Evolutionary conservation across 331 rosid genomes (phyloP).

Genomic region (Malus hybrid): DNA sequence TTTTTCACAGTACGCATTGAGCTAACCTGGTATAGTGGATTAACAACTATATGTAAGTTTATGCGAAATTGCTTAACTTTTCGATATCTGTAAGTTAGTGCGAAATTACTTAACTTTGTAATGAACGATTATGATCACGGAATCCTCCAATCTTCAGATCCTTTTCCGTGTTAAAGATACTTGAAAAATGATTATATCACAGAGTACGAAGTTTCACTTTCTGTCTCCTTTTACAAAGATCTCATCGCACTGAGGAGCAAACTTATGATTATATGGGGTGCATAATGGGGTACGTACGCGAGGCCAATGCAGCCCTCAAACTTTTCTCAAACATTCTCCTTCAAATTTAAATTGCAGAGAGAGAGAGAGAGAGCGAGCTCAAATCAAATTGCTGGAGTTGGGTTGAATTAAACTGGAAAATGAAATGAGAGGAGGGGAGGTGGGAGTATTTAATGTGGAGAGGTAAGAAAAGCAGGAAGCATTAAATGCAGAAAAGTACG

Average conservation of each 20-base stretch:
- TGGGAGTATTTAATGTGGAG: constrained; percentile 24
- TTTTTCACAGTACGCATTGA: too few relatives aligned
- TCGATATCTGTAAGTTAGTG: too few relatives aligned
- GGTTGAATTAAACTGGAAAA: background rate
- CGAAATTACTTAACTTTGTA: too few relatives aligned
- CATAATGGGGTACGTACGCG: background rate
- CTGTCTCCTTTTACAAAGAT: background rate
- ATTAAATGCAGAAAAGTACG: constrained; percentile 39
- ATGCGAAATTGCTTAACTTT: too few relatives aligned
- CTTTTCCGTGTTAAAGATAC: too few relatives aligned
- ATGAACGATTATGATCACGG: too few relatives aligned
- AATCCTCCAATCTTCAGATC: too few relatives aligned
- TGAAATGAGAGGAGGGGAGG: background rate
- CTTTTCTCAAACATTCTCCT: constrained; percentile 19
- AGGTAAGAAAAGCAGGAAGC: constrained; percentile 23
- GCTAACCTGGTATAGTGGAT: too few relatives aligned
- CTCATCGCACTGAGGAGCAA: background rate
- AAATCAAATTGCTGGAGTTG: background rate
- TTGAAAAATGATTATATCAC: too few relatives aligned
- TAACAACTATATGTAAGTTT: too few relatives aligned
- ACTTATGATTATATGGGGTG: background rate
- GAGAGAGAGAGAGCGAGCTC: background rate
- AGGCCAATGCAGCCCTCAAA: constrained; percentile 17
- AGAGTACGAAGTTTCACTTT: background rate
- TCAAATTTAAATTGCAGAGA: constrained; percentile 1